Conservation (phyloP, 202 grass and related monocot genomes). For the Eragrostis tef region DNA sequence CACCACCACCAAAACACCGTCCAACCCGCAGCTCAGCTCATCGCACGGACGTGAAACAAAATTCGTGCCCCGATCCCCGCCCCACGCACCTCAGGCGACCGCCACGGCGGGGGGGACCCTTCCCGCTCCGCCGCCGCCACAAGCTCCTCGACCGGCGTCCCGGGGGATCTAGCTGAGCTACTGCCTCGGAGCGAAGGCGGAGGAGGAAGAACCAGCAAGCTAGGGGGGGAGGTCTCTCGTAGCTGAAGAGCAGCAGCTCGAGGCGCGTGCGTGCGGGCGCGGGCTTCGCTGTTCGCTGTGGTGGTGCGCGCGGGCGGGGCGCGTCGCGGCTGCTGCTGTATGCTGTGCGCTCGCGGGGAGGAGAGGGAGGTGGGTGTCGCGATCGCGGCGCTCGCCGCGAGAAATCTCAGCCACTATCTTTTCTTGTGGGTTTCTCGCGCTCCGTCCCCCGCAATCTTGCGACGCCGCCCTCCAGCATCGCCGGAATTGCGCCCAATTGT, state of each 20-base stretch:
- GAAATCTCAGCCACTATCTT: conserved; percentile 83
- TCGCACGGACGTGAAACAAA: not conserved
- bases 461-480: not conserved
- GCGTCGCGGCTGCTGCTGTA: conserved; percentile 4
- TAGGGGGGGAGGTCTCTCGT: not conserved
- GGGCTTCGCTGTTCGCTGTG: conserved; percentile 37
- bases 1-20: conserved; percentile 7
- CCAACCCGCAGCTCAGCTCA: conserved; percentile 23
- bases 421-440: conserved; percentile 73
- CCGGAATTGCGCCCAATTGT: conserved; percentile 20
- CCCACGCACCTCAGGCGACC: conserved; percentile 57
- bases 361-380: conserved; percentile 2
- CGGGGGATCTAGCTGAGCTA: conserved; percentile 13
- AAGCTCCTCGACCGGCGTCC: not conserved
- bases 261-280: not conserved
- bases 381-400: conserved; percentile 49
- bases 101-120: conserved; percentile 41
- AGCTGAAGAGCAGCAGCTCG: too few relatives aligned
- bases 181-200: not conserved
- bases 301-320: not conserved
- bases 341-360: not conserved
- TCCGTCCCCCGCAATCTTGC: conserved; percentile 31
- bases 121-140: not conserved
- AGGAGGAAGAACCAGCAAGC: not conserved
- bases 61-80: not conserved